These are phyloP conservation scores for Colletotrichum graminicola DNA, from an alignment of 2,329 filamentous ascomycete species.

Conservation along the genomic window DNA sequence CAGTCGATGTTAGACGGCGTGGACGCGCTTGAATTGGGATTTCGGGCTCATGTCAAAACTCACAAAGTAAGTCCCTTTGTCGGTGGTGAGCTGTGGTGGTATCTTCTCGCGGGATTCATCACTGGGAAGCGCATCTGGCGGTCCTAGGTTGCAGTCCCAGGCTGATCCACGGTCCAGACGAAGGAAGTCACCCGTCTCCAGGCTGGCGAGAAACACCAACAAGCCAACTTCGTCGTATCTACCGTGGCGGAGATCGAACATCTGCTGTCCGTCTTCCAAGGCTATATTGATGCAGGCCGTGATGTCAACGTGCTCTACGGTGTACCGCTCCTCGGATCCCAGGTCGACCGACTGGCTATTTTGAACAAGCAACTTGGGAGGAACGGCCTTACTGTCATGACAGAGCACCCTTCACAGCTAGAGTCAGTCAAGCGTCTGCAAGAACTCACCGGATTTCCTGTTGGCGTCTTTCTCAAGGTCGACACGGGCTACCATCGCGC, in stretches of 20 bases:
- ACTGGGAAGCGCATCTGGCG: not conserved
- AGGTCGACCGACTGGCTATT: constrained; percentile 60
- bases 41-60: constrained; percentile 74
- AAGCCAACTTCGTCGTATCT: constrained; percentile 69
- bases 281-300: constrained; percentile 35
- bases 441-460: constrained; percentile 48
- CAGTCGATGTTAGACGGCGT: constrained; percentile 66
- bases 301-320: constrained; percentile 66
- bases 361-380: constrained; percentile 60
- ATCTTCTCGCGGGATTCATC: not conserved
- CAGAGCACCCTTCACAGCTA: constrained; percentile 68
- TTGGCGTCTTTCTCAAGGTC: constrained; percentile 68
- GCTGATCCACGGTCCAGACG: constrained; percentile 56
- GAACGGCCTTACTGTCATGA: constrained; percentile 64
- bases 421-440: constrained; percentile 47
- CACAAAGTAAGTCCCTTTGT: constrained; percentile 64
- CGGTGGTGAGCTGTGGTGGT: not conserved
- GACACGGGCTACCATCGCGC: constrained; percentile 75
- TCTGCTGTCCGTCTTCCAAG: constrained; percentile 59
- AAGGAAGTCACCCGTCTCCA: constrained; percentile 66
- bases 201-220: constrained; percentile 56
- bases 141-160: too few relatives aligned
- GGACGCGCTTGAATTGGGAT: constrained; percentile 61
- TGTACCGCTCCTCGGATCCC: constrained; percentile 68
- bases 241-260: constrained; percentile 71